A percentile compares a stretch with the other conserved stretches of the same genome.
Evolutionary conservation across 768 basidiomycete genomes (phyloP).

Genomic region (Boletus barrowsii): DNA sequence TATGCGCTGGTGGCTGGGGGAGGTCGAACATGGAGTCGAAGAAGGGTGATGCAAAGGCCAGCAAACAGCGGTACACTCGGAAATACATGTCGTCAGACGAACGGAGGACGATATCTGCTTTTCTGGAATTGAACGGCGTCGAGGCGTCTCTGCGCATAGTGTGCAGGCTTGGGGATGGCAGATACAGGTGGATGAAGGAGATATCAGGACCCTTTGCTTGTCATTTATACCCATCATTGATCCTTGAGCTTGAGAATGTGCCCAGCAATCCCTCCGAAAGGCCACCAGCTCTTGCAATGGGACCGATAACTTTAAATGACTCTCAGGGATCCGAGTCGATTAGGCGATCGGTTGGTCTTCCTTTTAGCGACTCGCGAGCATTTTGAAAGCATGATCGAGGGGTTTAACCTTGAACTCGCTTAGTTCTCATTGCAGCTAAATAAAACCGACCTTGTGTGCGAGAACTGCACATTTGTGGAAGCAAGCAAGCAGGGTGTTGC

Average conservation of each 20-base stretch:
- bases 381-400: background rate
- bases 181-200: background rate
- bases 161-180: background rate
- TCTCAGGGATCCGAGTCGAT: constrained; percentile 5
- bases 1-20: constrained; percentile 18
- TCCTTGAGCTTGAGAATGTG: constrained; percentile 2
- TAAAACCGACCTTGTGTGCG: background rate
- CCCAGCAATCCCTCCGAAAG: background rate
- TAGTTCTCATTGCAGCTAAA: constrained; percentile 5
- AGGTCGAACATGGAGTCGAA: constrained; percentile 33
- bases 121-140: constrained; percentile 44
- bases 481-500: too few relatives aligned
- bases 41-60: constrained; percentile 29
- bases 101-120: constrained; percentile 49
- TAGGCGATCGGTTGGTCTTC: background rate
- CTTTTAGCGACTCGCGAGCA: background rate
- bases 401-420: background rate
- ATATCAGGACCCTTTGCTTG: background rate
- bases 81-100: constrained; percentile 42
- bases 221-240: constrained; percentile 8
- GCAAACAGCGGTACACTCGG: constrained; percentile 23
- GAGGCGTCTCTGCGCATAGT: constrained; percentile 22
- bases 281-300: background rate
- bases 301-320: background rate
- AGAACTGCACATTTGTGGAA: too few relatives aligned